Conservation (phyloP, 305 asterid genomes). For the Plantago lanceolata region DNA sequence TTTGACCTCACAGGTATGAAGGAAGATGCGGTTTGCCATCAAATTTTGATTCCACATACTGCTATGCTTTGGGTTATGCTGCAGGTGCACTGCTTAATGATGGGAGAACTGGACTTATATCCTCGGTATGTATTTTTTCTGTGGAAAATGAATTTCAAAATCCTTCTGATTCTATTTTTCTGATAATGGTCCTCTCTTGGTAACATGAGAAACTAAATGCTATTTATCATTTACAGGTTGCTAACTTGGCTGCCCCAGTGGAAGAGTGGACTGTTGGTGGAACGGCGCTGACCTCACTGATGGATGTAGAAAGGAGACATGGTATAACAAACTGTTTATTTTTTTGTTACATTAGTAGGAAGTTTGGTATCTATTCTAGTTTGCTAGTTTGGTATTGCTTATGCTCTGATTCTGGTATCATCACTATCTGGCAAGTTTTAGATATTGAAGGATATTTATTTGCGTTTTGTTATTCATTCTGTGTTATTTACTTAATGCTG, state of each 20-base stretch:
- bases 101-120: slow-evolving; percentile 90
- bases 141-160: too few species aligned
- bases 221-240: slow-evolving; percentile 29
- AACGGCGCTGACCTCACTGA: slow-evolving; percentile 81
- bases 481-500: slow-evolving; percentile 9
- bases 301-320: slow-evolving; percentile 99
- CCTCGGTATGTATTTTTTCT: slow-evolving; percentile 52
- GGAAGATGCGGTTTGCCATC: slow-evolving; percentile 98
- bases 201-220: too few species aligned
- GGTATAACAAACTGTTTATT: slow-evolving; percentile 36
- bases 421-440: background rate
- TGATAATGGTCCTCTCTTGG: background rate
- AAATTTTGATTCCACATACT: slow-evolving; percentile 85
- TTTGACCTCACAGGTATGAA: slow-evolving; percentile 50
- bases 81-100: slow-evolving; percentile 85
- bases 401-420: background rate
- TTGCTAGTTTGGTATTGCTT: too few species aligned
- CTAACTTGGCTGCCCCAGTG: slow-evolving; percentile 86
- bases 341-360: too few species aligned
- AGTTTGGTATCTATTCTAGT: too few species aligned
- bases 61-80: slow-evolving; percentile 86
- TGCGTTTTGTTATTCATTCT: background rate
- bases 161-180: too few species aligned
- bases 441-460: too few species aligned
- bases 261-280: slow-evolving; percentile 93